Conservation (phyloP, 139 green algal species). For the Marvania coccoides region DNA sequence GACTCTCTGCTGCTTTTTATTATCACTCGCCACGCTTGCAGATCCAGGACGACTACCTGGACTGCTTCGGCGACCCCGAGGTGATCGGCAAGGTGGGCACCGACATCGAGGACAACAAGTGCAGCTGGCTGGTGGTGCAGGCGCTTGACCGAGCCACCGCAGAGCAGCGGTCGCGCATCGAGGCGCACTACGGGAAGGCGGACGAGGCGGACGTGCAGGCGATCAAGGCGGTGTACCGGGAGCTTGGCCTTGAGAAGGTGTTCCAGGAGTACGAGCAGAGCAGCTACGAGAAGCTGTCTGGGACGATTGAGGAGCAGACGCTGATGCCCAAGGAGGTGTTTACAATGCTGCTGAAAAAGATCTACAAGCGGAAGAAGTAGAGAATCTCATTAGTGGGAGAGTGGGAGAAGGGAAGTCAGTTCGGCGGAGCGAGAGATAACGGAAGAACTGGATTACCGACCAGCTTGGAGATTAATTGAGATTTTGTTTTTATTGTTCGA, state of each 20-base stretch:
- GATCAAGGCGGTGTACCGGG: slow-evolving; percentile 86
- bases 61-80: slow-evolving; percentile 89
- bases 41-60: slow-evolving; percentile 98
- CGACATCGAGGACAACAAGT: slow-evolving; percentile 99
- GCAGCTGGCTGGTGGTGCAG: slow-evolving; percentile 94
- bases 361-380: slow-evolving; percentile 95
- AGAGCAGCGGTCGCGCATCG: slow-evolving; percentile 75
- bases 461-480: too few relatives aligned
- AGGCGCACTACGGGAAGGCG: slow-evolving; percentile 84
- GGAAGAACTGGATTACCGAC: too few relatives aligned
- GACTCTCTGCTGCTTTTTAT: background rate
- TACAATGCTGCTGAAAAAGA: slow-evolving; percentile 82
- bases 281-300: slow-evolving; percentile 47
- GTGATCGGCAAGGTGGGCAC: slow-evolving; percentile 97
- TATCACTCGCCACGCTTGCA: slow-evolving; percentile 18
- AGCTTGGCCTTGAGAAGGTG: slow-evolving; percentile 72
- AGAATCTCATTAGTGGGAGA: too few relatives aligned
- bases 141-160: slow-evolving; percentile 68
- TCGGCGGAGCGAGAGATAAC: too few relatives aligned
- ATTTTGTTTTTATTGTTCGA: too few relatives aligned
- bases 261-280: slow-evolving; percentile 86
- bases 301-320: slow-evolving; percentile 70
- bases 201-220: slow-evolving; percentile 56
- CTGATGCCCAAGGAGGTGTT: slow-evolving; percentile 78
- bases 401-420: too few relatives aligned